Evolutionary conservation across 352 stramenopile genomes (phyloP), one percentile per base, ranked within the genome.

Genomic region (Saprolegnia diclina): DNA sequence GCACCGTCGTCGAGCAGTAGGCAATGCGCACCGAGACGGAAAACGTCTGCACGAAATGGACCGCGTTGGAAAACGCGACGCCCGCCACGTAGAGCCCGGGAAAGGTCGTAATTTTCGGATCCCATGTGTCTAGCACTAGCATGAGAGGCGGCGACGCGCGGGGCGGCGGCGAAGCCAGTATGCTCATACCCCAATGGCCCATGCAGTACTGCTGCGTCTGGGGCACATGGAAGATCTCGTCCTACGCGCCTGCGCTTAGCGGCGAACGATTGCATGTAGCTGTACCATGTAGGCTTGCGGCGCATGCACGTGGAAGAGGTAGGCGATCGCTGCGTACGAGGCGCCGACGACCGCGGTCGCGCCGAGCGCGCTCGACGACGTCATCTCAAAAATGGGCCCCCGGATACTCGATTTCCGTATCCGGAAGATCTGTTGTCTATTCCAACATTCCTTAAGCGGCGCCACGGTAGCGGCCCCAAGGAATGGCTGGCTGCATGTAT

Each of bases 61-160:
- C 54, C 0, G 29, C 45, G 26, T 79, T 75, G 2, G 79, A 69
- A 32, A 88, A 80, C 53, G 81, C 65, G 32, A 76, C 81, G 21
- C 77, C 81, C 11, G 81, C 63, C 3, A 94, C 18, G 67, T 97
- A 97, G 13, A 97, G 68, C 0, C 91, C 90, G 5, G 91, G 91
- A 46, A 96, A 95, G 37, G 91, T 97, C 42, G 91, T 97, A 76
- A 97, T 97, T 77, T 97, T 97, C 11, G 87, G 76, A 50, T 97
- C 86, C 91, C 91, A 97, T 48, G 87, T 77, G 26, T 76, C 87
- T 95, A 35, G 5, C 29, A 0, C 22, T 18, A 10, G 22, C n/a
- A 42, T 42, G 7, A 37, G 45, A 45, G 22, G n/a, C 46, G 40
- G 71, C 22, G 24, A 22, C n/a, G n/a, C n/a, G n/a, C n/a, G 9